Conservation (phyloP, 805 yeast species). For the Saccharomycopsis guyanensis region DNA sequence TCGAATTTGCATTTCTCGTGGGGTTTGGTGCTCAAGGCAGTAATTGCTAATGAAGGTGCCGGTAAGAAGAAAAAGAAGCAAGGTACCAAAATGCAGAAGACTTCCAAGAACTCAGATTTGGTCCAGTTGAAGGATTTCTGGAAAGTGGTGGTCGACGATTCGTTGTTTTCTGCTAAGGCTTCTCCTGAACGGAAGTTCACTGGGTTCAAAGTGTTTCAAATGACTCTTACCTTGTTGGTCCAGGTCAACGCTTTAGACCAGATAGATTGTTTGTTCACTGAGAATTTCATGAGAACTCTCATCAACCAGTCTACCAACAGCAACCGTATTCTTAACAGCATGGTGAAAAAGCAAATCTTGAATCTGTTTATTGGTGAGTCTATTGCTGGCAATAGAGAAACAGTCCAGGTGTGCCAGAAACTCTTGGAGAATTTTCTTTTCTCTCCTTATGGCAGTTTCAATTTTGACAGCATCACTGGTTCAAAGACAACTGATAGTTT, state of each 20-base stretch:
- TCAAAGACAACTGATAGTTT: slow-evolving; percentile 53
- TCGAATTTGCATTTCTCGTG: slow-evolving; percentile 74
- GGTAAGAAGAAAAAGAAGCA: slow-evolving; percentile 36
- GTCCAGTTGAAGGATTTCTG: slow-evolving; percentile 60
- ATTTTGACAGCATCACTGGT: slow-evolving; percentile 72
- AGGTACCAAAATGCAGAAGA: slow-evolving; percentile 23
- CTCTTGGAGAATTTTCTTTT: slow-evolving; percentile 31
- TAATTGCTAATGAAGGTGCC: slow-evolving; percentile 23
- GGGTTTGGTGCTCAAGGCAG: slow-evolving; percentile 47
- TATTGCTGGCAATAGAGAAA: slow-evolving; percentile 25
- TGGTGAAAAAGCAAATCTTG: slow-evolving; percentile 48
- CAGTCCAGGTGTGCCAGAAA: slow-evolving; percentile 31
- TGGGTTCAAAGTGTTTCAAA: slow-evolving; percentile 70
- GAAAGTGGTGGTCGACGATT: slow-evolving; percentile 72
- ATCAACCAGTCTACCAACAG: slow-evolving; percentile 68
- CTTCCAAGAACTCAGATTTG: slow-evolving; percentile 17
- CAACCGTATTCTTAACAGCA: slow-evolving; percentile 58
- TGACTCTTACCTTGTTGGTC: slow-evolving; percentile 30
- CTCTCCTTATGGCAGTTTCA: slow-evolving; percentile 48
- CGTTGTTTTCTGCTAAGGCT: slow-evolving; percentile 65
- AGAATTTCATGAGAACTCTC: slow-evolving; percentile 62
- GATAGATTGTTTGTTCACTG: slow-evolving; percentile 37
- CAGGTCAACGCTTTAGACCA: slow-evolving; percentile 8
- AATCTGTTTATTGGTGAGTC: slow-evolving; percentile 22
- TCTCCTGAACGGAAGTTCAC: slow-evolving; percentile 81